Conservation (phyloP, 2,329 filamentous ascomycete genomes). For the Alternaria postmessia region DNA sequence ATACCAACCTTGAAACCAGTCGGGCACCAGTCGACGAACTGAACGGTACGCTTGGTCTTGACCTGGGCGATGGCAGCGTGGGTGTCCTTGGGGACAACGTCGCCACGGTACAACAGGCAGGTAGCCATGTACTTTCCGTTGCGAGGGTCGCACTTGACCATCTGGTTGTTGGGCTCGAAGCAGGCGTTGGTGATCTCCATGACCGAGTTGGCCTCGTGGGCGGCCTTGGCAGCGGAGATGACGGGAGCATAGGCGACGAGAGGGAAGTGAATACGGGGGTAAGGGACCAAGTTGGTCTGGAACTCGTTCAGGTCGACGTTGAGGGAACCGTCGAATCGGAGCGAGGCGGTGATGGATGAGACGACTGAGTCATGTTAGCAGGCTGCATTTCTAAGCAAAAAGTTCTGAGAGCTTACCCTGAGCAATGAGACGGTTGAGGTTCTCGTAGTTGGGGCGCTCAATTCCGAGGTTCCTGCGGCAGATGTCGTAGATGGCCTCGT, state of each 20-base stretch:
- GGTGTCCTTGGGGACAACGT: conserved; percentile 96
- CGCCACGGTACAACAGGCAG: conserved; percentile 96
- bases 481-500: conserved; percentile 99
- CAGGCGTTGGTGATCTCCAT: conserved; percentile 98
- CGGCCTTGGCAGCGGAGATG: conserved; percentile 92
- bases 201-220: conserved; percentile 97
- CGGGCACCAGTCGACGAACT: conserved; percentile 99
- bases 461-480: conserved; percentile 97
- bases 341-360: conserved; percentile 96
- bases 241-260: conserved; percentile 96
- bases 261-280: conserved; percentile 99
- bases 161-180: conserved; percentile 99
- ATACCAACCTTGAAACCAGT: conserved; percentile 99
- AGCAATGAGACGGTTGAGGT: conserved; percentile 97
- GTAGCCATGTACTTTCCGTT: conserved; percentile 99
- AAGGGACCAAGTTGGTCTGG: conserved; percentile 99
- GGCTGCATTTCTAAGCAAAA: background rate
- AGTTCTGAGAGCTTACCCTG: conserved; percentile 69
- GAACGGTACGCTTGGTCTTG: conserved; percentile 99
- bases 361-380: conserved; percentile 69
- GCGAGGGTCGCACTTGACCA: conserved; percentile 99
- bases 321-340: conserved; percentile 97
- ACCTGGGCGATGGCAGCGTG: conserved; percentile 91
- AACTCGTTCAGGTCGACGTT: conserved; percentile 99
- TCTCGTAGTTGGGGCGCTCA: conserved; percentile 97